A percentile compares a stretch with the other conserved stretches of the same genome.
These are phyloP conservation scores for Solanum aculeatissimum DNA, from an alignment of 305 asterid genomes.

Conservation along the genomic window DNA sequence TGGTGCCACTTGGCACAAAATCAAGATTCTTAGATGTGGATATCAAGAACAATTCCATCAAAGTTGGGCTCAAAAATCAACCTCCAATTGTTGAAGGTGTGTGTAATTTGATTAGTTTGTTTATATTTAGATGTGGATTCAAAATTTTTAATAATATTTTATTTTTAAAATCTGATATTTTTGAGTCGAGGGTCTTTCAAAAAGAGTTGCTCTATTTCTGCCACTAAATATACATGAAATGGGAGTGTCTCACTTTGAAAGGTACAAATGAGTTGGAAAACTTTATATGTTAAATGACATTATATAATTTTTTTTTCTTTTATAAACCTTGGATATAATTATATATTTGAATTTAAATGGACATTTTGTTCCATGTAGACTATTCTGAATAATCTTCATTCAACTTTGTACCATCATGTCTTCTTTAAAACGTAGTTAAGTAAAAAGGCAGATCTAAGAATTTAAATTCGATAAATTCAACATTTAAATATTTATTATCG, in stretches of 20 bases:
- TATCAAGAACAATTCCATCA: constrained; percentile 24
- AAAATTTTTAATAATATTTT: neutral
- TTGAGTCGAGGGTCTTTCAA: accelerated
- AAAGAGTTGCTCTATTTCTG: too few species aligned
- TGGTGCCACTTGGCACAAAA: constrained; percentile 64
- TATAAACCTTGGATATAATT: too few species aligned
- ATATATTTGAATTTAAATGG: too few species aligned
- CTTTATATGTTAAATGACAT: too few species aligned
- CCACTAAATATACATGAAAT: neutral
- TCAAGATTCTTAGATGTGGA: constrained; percentile 43
- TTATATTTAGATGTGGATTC: neutral
- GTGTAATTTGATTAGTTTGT: neutral
- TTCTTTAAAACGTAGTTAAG: neutral
- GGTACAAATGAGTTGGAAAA: neutral
- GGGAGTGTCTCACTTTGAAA: too few species aligned
- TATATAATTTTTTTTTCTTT: too few species aligned
- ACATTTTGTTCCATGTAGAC: too few species aligned
- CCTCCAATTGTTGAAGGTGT: neutral
- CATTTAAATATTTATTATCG: neutral
- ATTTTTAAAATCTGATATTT: too few species aligned
- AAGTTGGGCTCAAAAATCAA: neutral
- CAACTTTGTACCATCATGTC: neutral
- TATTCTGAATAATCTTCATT: too few species aligned
- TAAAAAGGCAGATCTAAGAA: too few species aligned
- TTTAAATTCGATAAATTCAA: neutral